Evolutionary conservation across 164 flowering plant species (phyloP).

Genomic region (Chimonanthus praecox): DNA sequence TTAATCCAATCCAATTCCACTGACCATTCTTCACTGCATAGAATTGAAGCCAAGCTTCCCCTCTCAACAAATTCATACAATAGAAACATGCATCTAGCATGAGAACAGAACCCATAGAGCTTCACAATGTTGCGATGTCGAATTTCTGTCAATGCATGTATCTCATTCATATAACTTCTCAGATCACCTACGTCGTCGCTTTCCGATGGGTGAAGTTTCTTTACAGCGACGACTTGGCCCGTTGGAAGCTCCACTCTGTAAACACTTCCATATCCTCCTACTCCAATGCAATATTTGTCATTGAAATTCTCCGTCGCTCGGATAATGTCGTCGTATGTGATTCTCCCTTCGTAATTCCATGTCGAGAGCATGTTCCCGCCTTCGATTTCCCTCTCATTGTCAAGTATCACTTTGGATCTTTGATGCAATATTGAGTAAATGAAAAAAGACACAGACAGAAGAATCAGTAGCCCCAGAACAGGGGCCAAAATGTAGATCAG

Average conservation of each 20-base stretch:
- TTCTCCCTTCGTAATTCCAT: slow-evolving; percentile 7
- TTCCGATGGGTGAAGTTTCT: slow-evolving; percentile 1
- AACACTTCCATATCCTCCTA: too few relatives aligned
- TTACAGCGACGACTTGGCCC: slow-evolving; percentile 13
- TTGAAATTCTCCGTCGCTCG: neutral
- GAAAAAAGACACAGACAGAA: neutral
- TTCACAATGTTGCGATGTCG: neutral
- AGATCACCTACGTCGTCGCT: neutral
- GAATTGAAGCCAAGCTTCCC: slow-evolving; percentile 3
- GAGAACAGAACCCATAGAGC: slow-evolving; percentile 4
- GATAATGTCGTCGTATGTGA: slow-evolving; percentile 6
- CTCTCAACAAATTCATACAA: slow-evolving; percentile 6
- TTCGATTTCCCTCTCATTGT: too few relatives aligned
- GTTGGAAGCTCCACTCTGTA: neutral
- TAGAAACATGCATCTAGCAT: neutral
- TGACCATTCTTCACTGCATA: neutral
- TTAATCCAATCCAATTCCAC: slow-evolving; percentile 8
- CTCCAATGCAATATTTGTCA: too few relatives aligned
- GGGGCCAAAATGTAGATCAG: neutral
- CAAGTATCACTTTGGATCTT: neutral
- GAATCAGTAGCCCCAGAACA: neutral
- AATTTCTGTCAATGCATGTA: neutral
- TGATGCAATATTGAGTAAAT: neutral
- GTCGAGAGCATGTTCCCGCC: slow-evolving; percentile 1
- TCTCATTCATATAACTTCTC: slow-evolving; percentile 6